phyloP scores from a whole-genome alignment of 129 eudicot genomes.

The Pseudognaphalium luteoalbum region DNA sequence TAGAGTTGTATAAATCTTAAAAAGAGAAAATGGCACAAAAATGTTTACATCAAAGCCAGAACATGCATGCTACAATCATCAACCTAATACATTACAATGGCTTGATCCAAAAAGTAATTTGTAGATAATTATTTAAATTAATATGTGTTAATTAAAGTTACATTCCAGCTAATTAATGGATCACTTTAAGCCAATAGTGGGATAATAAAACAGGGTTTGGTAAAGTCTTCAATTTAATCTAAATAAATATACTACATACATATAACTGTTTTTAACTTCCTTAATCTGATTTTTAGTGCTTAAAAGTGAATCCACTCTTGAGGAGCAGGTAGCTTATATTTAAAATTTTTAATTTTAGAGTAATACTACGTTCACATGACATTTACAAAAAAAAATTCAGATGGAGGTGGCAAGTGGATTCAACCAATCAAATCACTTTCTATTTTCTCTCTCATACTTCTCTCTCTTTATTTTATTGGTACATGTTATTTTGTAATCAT shows the following conservation, averaged over 20 bases:
- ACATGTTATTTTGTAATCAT: too few species aligned
- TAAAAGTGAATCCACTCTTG: background rate
- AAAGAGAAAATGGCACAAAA: background rate
- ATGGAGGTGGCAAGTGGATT: too few species aligned
- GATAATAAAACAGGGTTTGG: background rate
- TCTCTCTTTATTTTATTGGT: too few species aligned
- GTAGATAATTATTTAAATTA: background rate
- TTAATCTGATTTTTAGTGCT: background rate
- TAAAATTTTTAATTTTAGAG: too few species aligned
- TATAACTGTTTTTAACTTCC: background rate
- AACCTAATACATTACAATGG: background rate
- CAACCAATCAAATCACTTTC: too few species aligned
- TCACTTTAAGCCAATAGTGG: background rate
- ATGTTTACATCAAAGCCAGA: background rate
- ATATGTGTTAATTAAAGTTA: background rate
- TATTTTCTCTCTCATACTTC: too few species aligned
- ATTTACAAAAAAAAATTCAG: too few species aligned
- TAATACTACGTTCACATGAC: too few species aligned
- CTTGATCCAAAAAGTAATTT: background rate
- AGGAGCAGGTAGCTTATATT: background rate
- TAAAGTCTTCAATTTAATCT: background rate
- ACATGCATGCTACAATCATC: background rate
- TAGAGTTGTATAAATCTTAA: too few species aligned
- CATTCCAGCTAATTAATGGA: background rate
- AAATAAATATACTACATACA: background rate